phyloP scores from a whole-genome alignment of 2,329 filamentous ascomycete genomes.

The Colletotrichum somersetense region DNA sequence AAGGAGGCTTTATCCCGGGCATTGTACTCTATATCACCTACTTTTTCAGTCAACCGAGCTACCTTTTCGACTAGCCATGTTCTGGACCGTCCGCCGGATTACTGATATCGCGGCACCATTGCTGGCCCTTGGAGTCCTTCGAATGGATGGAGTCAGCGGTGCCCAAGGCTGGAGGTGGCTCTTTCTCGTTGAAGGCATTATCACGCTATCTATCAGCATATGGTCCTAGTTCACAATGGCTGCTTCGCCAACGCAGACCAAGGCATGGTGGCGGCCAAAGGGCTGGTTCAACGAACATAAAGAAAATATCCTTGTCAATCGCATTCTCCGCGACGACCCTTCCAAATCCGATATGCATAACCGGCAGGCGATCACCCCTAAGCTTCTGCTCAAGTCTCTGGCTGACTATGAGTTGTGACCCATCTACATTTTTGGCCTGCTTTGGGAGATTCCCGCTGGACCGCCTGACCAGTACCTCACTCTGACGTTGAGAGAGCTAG shows the following conservation, averaged over 20 bases:
- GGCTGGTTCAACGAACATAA: conserved; percentile 70
- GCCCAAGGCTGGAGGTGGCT: conserved; percentile 46
- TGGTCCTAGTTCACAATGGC: conserved; percentile 50
- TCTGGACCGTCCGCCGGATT: conserved; percentile 46
- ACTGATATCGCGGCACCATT: conserved; percentile 48
- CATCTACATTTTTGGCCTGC: conserved; percentile 62
- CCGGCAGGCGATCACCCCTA: conserved; percentile 62
- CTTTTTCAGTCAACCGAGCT: conserved; percentile 47
- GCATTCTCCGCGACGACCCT: conserved; percentile 67
- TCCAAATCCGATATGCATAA: conserved; percentile 68
- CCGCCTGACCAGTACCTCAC: conserved; percentile 47
- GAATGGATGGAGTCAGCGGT: conserved; percentile 46
- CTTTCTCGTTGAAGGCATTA: conserved; percentile 37
- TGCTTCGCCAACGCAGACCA: conserved; percentile 54
- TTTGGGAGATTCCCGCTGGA: conserved; percentile 51
- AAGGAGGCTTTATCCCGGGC: conserved; percentile 60
- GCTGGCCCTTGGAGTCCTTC: conserved; percentile 47
- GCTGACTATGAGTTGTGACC: conserved; percentile 69
- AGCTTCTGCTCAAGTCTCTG: conserved; percentile 60
- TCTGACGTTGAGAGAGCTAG: conserved; percentile 45
- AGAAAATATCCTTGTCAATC: conserved; percentile 69
- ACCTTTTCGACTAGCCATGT: conserved; percentile 46
- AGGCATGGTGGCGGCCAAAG: conserved; percentile 60
- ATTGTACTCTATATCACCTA: conserved; percentile 47
- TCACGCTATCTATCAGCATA: conserved; percentile 46